Base-by-base conservation (phyloP, 768 basidiomycete genomes). In the Suillus alpinus region DNA sequence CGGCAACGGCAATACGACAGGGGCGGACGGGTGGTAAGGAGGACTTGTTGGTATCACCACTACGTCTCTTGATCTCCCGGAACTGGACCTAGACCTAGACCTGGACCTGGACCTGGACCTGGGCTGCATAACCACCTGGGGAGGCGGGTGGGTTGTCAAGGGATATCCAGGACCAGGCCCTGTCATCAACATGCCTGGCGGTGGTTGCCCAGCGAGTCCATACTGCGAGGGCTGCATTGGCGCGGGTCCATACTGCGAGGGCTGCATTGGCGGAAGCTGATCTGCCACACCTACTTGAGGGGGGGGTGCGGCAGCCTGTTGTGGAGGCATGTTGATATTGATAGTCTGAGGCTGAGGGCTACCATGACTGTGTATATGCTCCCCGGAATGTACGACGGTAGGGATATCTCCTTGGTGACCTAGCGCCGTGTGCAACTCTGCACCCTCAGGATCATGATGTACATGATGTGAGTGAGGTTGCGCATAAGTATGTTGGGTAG, bases 21-120 rank as follows among this genome's bases (percentile, higher is more conserved):
- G 62, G 50, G 67, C 57, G 29, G 73, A 72, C 57, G 69, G 65
- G 23, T 52, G 68, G 13, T 63, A 67, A n/a, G 40, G 69, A 34
- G 61, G 66, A 16, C 62, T 61, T 29, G 57, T 47, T 39, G 40
- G 65, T 12, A 65, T 18, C 39, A 71, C 29, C 18, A 73, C 43
- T 6, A 63, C 40, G 5, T 31, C 8, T 16, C 51, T 41, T 16
- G 62, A 39, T 7, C 23, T 18, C 29, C 16, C 5, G 5, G 52
- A 39, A 39, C 36, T 23, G 4, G 52, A 53, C 3, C 52, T 37
- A 0, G 64, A 1, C 36, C 64, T 60, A 34, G 57, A 14, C 56
- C 70, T 65, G 8, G 71, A 71, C 31, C 41, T 40, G 12, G 61
- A 16, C 50, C 70, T 69, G 47, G 69, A 65, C 16, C 56, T 44